Evolutionary conservation across 208 protist genomes (phyloP).

Genomic region (Leishmania gerbilli): DNA sequence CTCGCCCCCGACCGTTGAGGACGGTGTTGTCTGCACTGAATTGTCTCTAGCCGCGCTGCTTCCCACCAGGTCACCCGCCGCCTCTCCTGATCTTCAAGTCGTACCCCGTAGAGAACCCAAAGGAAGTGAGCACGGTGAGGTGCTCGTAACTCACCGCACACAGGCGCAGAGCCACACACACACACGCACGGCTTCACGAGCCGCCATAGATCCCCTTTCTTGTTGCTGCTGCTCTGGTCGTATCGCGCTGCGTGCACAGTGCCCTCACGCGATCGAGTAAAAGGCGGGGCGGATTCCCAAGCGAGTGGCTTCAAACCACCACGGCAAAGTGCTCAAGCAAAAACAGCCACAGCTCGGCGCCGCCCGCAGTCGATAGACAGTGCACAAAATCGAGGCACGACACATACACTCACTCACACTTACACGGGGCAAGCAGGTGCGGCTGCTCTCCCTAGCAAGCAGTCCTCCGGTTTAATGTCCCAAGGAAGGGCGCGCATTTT

Average conservation of each 20-base stretch:
- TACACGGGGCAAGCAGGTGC: neutral
- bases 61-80: neutral
- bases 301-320: neutral
- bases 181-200: neutral
- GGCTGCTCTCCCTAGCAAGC: neutral
- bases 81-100: neutral
- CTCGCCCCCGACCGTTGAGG: neutral
- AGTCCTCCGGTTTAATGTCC: neutral
- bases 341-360: neutral
- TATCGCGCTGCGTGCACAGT: neutral
- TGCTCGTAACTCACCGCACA: neutral
- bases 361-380: neutral
- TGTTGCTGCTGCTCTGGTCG: neutral
- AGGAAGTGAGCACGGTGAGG: neutral
- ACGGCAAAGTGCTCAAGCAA: neutral
- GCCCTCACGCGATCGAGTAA: neutral
- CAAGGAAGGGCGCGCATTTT: neutral
- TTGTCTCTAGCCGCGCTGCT: neutral
- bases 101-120: neutral
- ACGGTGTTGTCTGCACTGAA: neutral
- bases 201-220: neutral
- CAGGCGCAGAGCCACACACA: neutral
- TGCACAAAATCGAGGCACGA: neutral
- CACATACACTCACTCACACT: neutral
- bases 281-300: neutral